phyloP scores from a whole-genome alignment of 2,329 filamentous ascomycete species.

The Zymoseptoria crescenta region DNA sequence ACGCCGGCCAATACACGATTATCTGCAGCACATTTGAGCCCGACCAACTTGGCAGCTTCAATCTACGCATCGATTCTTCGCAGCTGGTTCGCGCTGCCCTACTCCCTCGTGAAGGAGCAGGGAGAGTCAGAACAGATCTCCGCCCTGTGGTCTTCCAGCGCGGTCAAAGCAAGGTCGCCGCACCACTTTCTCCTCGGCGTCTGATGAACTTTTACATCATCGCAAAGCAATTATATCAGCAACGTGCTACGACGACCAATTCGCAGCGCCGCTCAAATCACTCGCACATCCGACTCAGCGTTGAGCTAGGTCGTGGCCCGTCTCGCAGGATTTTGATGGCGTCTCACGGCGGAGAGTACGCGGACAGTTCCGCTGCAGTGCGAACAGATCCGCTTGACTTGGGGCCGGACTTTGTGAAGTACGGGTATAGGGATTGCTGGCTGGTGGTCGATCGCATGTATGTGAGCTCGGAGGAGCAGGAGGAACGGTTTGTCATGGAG shows the following conservation, averaged over 20 bases:
- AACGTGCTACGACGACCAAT: slow-evolving; percentile 13
- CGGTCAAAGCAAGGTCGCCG: slow-evolving; percentile 47
- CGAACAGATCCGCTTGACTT: slow-evolving; percentile 69
- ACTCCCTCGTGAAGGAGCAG: slow-evolving; percentile 67
- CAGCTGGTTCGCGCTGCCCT: slow-evolving; percentile 48
- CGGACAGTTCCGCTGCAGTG: slow-evolving; percentile 56
- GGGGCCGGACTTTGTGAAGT: slow-evolving; percentile 47
- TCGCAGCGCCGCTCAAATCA: slow-evolving; percentile 15
- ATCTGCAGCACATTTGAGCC: slow-evolving; percentile 87
- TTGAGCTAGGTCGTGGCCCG: slow-evolving; percentile 66
- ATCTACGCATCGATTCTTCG: slow-evolving; percentile 63
- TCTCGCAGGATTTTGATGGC: slow-evolving; percentile 57
- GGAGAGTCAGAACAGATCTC: slow-evolving; percentile 58
- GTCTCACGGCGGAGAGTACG: slow-evolving; percentile 66
- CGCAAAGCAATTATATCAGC: slow-evolving; percentile 16
- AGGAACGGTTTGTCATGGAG: slow-evolving; percentile 46
- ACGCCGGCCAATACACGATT: slow-evolving; percentile 71
- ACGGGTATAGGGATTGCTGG: slow-evolving; percentile 54
- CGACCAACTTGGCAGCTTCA: slow-evolving; percentile 66
- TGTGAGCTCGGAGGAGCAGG: slow-evolving; percentile 40
- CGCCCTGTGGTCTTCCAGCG: slow-evolving; percentile 44
- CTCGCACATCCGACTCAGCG: slow-evolving; percentile 57
- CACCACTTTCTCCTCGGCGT: slow-evolving; percentile 43
- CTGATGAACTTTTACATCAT: slow-evolving; percentile 36
- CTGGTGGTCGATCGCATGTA: slow-evolving; percentile 74